Evolutionary conservation across 1,284 basidiomycete species (phyloP).

Genomic region (Boletus nobilissimus): DNA sequence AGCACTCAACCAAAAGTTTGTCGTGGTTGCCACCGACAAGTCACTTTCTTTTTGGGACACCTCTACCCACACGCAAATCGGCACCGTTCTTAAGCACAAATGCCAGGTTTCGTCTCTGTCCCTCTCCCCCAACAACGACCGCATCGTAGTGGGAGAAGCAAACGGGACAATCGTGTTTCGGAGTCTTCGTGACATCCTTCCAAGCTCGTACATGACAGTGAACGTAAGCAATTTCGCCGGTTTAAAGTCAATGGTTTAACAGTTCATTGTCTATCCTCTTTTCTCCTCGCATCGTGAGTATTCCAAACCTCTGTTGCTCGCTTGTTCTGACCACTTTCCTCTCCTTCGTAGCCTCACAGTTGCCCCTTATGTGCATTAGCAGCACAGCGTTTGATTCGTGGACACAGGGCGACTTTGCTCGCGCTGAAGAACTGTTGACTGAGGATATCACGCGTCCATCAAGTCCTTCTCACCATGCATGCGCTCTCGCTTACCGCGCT

Average conservation of each 20-base stretch:
- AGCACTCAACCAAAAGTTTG: not conserved
- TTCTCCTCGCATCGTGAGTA: conserved; percentile 1
- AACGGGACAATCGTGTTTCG: not conserved
- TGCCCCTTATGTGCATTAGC: conserved; percentile 1
- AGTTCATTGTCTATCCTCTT: not conserved
- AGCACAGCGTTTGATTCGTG: not conserved
- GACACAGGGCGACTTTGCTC: not conserved
- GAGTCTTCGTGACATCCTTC: not conserved
- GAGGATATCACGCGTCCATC: not conserved
- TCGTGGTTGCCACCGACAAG: not conserved
- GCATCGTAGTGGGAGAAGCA: not conserved
- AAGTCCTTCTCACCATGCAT: not conserved
- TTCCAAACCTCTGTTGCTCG: not conserved
- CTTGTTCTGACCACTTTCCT: not conserved
- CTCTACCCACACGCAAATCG: not conserved
- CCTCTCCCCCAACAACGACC: conserved; percentile 3
- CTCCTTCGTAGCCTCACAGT: not conserved
- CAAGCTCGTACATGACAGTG: not conserved
- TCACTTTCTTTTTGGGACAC: conserved; percentile 6
- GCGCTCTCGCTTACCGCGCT: conserved; percentile 6
- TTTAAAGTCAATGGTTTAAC: no score
- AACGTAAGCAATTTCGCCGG: not conserved
- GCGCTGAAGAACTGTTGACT: not conserved
- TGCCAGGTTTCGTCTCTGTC: not conserved
- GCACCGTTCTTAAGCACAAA: not conserved